A percentile compares a stretch with the other conserved stretches of the same genome.
Evolutionary conservation across 2,329 filamentous ascomycete species (phyloP).

Genomic region (Stemphylium lycopersici): DNA sequence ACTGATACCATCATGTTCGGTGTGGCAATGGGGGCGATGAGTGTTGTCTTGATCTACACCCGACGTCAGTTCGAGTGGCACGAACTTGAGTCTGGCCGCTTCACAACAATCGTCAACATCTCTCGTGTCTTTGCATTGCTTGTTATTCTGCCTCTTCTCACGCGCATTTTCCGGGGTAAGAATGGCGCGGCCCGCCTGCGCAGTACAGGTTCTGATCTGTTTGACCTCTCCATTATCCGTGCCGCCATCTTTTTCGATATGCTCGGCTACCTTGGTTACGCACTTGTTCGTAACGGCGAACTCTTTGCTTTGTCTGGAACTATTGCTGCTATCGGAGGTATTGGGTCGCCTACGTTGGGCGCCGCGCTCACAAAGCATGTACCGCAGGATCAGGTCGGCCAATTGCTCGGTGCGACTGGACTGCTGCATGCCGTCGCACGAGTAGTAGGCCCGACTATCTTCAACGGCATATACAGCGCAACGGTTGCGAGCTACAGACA

Average conservation of each 20-base stretch:
- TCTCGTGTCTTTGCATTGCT: slow-evolving; percentile 78
- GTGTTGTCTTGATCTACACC: slow-evolving; percentile 84
- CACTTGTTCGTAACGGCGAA: slow-evolving; percentile 64
- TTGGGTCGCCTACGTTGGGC: slow-evolving; percentile 84
- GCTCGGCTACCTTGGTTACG: slow-evolving; percentile 76
- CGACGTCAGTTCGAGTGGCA: slow-evolving; percentile 83
- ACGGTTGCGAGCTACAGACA: slow-evolving; percentile 82
- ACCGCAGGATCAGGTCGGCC: slow-evolving; percentile 78
- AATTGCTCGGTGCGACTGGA: slow-evolving; percentile 86
- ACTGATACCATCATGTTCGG: slow-evolving; percentile 85
- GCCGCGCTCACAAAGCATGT: slow-evolving; percentile 90
- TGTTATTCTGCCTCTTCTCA: slow-evolving; percentile 75
- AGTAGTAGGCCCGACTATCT: slow-evolving; percentile 78
- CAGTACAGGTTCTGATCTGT: slow-evolving; percentile 69
- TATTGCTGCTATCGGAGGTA: slow-evolving; percentile 77
- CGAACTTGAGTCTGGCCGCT: slow-evolving; percentile 78
- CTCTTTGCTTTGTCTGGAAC: slow-evolving; percentile 76
- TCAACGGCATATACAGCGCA: slow-evolving; percentile 83
- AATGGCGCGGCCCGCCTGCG: slow-evolving; percentile 44
- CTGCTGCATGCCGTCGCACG: slow-evolving; percentile 82
- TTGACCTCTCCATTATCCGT: slow-evolving; percentile 81
- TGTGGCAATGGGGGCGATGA: slow-evolving; percentile 77
- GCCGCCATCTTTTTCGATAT: slow-evolving; percentile 77
- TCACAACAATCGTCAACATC: slow-evolving; percentile 79
- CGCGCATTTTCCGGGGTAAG: slow-evolving; percentile 73